Evolutionary conservation across 345 rosid genomes (phyloP).

Genomic region (Aquilaria malaccensis): DNA sequence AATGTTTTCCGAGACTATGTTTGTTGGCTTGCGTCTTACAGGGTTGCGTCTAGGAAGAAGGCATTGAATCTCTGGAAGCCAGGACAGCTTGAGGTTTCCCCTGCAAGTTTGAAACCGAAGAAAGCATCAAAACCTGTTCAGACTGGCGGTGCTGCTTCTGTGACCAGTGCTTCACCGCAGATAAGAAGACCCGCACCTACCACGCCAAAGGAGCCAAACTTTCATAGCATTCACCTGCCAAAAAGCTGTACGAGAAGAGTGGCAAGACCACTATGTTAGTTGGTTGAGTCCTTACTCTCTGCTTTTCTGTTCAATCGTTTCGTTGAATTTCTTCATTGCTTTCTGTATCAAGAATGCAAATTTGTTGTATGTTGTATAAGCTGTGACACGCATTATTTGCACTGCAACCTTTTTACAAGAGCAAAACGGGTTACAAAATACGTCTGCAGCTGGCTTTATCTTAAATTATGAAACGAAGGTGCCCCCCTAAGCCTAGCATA

Average conservation of each 20-base stretch:
- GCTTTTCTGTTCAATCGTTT: conserved; percentile 27
- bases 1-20: conserved; percentile 2
- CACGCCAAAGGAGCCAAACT: conserved; percentile 59
- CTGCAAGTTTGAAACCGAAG: conserved; percentile 17
- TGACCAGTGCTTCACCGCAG: conserved; percentile 20
- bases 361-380: too few relatives aligned
- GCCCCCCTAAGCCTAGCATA: too few relatives aligned
- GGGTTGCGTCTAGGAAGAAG: conserved; percentile 30
- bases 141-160: conserved; percentile 20
- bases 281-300: too few relatives aligned
- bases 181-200: conserved; percentile 32
- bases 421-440: too few relatives aligned
- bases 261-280: not conserved
- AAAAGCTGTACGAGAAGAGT: conserved; percentile 58
- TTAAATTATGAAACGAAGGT: too few relatives aligned
- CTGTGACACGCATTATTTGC: too few relatives aligned
- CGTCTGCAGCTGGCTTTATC: too few relatives aligned
- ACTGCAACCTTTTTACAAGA: too few relatives aligned
- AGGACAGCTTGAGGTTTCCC: conserved; percentile 22
- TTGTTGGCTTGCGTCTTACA: conserved; percentile 26
- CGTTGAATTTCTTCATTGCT: not conserved
- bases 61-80: conserved; percentile 7
- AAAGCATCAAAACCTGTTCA: conserved; percentile 19
- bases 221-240: conserved; percentile 51
- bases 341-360: too few relatives aligned